Base-by-base conservation (phyloP, 306 rosid species). In the Dryas drummondii region DNA sequence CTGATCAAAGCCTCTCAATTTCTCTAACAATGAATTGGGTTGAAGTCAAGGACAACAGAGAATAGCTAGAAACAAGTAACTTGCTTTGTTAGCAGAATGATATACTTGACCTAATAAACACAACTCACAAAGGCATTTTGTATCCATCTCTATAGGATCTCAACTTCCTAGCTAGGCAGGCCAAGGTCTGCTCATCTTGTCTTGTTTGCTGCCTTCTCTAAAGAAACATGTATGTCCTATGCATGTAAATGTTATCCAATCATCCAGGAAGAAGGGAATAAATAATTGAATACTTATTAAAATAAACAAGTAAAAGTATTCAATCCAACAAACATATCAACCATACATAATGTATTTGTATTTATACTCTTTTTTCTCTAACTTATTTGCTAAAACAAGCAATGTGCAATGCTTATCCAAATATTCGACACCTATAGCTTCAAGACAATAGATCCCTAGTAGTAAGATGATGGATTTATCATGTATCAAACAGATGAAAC, bases 101-200 rank as follows among this genome's bases (percentile, higher is more conserved):
- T 52, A 52, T 13, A 13, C 16, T 13, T 51, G 17, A 51, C 17
- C 6, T 51, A 51, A 51, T 13, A 50, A 50, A n/a, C 54, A 50
- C 55, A 13, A 13, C 13, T 37, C 17, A 40, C 45, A 16, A 41
- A 62, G 19, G 49, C 26, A 44, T 63, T n/a, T 17, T 16, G 12
- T 16, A 55, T 55, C 27, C 44, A 50, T 50, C 4, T 42, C 22
- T 26, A 67, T 0, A 44, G 26, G 42, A 45, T 55, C 42, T 42
- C 62, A 44, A 58, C 14, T 12, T 56, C 42, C 9, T 57, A 40
- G 67, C 11, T 14, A 19, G 26, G 65, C 66, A 56, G 75, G 66
- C 75, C 53, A 56, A 13, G 65, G 64, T 41, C 75, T 11, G 53
- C 65, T 60, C 65, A 41, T 17, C 76, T 19, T 71, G 76, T 71